Conservation (phyloP, 257 asterid genomes). For the Capsicum rhomboideum region DNA sequence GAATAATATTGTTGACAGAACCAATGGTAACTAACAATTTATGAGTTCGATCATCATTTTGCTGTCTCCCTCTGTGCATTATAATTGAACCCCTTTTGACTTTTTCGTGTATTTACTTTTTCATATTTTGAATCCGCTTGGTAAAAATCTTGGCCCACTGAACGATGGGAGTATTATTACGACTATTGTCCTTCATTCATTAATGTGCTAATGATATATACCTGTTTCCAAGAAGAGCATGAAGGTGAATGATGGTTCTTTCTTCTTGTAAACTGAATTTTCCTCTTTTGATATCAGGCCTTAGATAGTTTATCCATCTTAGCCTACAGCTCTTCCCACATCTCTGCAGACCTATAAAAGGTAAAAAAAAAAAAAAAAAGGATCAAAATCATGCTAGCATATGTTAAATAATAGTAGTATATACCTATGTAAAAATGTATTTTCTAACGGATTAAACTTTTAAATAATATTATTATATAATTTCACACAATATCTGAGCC, state of each 20-base stretch:
- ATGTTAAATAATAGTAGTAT: neutral
- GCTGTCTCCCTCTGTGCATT: neutral
- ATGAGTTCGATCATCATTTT: neutral
- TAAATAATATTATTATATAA: neutral
- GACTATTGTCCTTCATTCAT: too few relatives aligned
- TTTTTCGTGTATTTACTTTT: too few relatives aligned
- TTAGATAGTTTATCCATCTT: slow-evolving; percentile 21
- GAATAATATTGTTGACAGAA: neutral
- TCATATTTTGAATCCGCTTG: too few relatives aligned
- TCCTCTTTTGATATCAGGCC: slow-evolving; percentile 22
- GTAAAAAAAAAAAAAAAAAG: neutral
- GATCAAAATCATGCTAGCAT: neutral
- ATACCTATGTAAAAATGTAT: neutral
- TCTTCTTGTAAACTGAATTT: slow-evolving; percentile 19
- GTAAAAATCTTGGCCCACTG: too few relatives aligned
- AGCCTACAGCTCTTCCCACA: slow-evolving; percentile 27
- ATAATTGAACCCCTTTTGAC: too few relatives aligned
- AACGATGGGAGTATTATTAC: too few relatives aligned
- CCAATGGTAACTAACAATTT: neutral
- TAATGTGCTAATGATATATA: neutral
- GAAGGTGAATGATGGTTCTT: slow-evolving; percentile 26
- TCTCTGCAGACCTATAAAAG: slow-evolving; percentile 6
- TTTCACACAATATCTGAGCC: neutral
- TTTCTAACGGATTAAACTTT: neutral
- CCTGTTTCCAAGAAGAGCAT: slow-evolving; percentile 33